Percentiles rank a stretch among this genome's conserved stretches.
Evolutionary conservation across 176 grass and related monocot species (phyloP).

Genomic region (maize (Zea mays)): DNA sequence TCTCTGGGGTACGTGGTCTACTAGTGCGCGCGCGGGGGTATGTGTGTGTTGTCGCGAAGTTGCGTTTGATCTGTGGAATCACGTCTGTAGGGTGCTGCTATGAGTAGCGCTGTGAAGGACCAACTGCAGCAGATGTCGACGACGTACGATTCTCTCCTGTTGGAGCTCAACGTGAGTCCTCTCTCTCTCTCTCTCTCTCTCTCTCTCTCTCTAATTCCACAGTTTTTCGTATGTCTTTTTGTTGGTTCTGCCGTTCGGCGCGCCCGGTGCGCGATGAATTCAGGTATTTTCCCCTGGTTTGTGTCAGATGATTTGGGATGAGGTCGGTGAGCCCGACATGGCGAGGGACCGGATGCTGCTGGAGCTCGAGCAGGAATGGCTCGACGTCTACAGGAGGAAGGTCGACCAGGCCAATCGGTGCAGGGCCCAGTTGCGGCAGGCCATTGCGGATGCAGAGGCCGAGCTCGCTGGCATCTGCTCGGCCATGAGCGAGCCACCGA

Average conservation of each 20-base stretch:
- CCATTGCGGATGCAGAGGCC: constrained; percentile 70
- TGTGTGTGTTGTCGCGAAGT: neutral
- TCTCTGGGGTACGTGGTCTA: neutral
- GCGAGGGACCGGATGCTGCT: constrained; percentile 63
- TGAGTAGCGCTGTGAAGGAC: constrained; percentile 54
- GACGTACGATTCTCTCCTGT: constrained; percentile 64
- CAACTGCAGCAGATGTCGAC: constrained; percentile 65
- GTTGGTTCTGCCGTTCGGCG: neutral
- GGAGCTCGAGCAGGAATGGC: constrained; percentile 76
- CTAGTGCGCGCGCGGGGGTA: too few species aligned
- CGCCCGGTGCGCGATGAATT: neutral
- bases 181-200: neutral
- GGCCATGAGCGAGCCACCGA: constrained; percentile 60
- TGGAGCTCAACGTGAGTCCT: constrained; percentile 68
- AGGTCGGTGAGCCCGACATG: constrained; percentile 67
- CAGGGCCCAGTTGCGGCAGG: constrained; percentile 62
- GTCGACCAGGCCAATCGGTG: constrained; percentile 63
- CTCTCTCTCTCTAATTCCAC: too few species aligned
- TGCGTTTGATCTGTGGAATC: constrained; percentile 30
- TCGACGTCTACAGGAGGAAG: constrained; percentile 70
- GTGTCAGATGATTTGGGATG: constrained; percentile 79
- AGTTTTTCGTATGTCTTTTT: neutral
- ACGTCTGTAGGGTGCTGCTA: constrained; percentile 38
- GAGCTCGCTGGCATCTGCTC: constrained; percentile 79
- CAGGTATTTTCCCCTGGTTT: constrained; percentile 8